Evolutionary conservation across 2,329 filamentous ascomycete species (phyloP).

Genomic region (Sclerotinia subarctica): DNA sequence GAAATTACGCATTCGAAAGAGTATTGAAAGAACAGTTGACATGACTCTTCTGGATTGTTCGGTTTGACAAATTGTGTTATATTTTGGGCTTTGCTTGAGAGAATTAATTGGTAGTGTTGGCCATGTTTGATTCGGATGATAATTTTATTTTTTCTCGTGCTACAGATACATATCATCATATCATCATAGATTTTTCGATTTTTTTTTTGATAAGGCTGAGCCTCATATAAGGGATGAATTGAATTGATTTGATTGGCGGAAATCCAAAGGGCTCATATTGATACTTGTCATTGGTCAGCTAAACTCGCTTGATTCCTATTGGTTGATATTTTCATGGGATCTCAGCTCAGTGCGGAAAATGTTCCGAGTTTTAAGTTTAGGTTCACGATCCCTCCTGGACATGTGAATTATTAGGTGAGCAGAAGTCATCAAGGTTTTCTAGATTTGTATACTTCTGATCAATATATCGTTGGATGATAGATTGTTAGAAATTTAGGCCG

Average conservation of each 20-base stretch:
- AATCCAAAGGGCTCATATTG: neutral
- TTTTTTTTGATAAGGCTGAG: slow-evolving; percentile 1
- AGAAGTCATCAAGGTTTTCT: neutral
- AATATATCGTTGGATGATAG: neutral
- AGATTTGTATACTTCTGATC: neutral
- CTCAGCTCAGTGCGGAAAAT: slow-evolving; percentile 1
- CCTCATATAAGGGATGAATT: neutral
- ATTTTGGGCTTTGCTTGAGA: neutral
- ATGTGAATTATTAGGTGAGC: neutral
- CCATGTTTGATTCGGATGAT: no score
- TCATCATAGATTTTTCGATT: neutral
- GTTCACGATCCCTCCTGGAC: neutral
- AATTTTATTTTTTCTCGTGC: neutral
- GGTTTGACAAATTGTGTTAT: slow-evolving; percentile 1
- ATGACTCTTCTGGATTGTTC: slow-evolving; percentile 13
- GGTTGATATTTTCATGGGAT: neutral
- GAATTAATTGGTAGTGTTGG: no score
- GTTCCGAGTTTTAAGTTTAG: neutral
- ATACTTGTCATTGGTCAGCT: neutral
- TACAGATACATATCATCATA: neutral
- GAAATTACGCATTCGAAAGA: neutral
- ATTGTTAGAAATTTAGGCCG: neutral
- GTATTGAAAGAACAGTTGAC: neutral
- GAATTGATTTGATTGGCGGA: neutral
- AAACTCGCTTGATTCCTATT: neutral